Base-by-base conservation (phyloP, 371 early-diverging fungal species). In the Dentiscutata heterogama region DNA sequence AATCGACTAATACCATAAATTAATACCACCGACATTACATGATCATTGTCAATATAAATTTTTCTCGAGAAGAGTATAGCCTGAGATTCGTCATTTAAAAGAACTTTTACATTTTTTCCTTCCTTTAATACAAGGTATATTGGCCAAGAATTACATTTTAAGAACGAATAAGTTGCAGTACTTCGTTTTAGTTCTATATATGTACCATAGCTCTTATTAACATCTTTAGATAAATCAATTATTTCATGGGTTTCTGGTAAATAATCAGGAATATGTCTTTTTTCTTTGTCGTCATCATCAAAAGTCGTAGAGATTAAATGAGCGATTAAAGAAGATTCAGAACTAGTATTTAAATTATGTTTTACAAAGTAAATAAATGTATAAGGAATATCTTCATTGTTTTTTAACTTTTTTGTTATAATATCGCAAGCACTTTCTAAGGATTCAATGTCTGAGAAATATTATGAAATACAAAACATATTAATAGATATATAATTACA, bases 1-100 rank as follows among this genome's bases (percentile, higher is more conserved):
- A 58, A 83, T 1, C 83, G 83, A 65, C 84, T 86, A 67, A 87
- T 84, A 1, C 87, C 87, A 10, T 83, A 84, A 65, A 87, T 84
- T 67, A 87, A 56, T n/a, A 87, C 42, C 3, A 84, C 80, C 2
- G 84, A 80, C 61, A 87, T 80, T 70, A 82, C 68, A 6, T 80
- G 81, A 5, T 85, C 84, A 6, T 82, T 68, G 2, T 74, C 74
- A 18, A 81, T 82, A 11, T 86, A 80, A 31, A 82, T 83, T 1
- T 83, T 72, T 18, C 84, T 83, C 0, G 87, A 86, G 4, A 84
- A 75, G 18, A 87, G 58, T 13, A 87, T 22, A 2, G 87, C 87
- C 18, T 84, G 71, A 6, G 87, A 82, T 7, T 83, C 81, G 51
- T 84, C 84, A 31, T 86, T 84, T 20, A 87, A 78, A 3, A 83